Percentiles rank a stretch among this genome's conserved stretches.
Evolutionary conservation across 257 asterid genomes (phyloP).

Genomic region (Rubia yunnanensis): DNA sequence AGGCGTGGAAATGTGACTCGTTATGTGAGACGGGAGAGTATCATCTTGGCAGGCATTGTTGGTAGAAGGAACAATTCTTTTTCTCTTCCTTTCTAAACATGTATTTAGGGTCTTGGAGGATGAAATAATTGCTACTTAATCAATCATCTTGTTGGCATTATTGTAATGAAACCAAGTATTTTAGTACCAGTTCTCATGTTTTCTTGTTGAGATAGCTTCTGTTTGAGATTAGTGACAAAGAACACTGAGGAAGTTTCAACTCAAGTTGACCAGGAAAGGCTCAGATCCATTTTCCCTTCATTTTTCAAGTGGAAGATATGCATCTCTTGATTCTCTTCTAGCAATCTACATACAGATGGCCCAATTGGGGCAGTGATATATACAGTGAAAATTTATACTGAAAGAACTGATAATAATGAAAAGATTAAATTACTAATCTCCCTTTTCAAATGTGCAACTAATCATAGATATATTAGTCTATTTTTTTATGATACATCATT

Average conservation of each 20-base stretch:
- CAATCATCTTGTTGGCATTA: not conserved
- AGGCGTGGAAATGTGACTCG: not conserved
- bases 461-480: too few species aligned
- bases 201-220: not conserved
- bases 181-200: not conserved
- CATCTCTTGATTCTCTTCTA: slow-evolving; percentile 1
- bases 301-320: not conserved
- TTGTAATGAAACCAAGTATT: not conserved
- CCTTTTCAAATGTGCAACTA: too few species aligned
- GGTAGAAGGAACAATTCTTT: too few species aligned
- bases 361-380: too few species aligned
- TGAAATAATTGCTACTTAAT: not conserved
- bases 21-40: not conserved
- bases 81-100: too few species aligned
- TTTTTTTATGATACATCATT: too few species aligned
- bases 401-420: too few species aligned
- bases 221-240: not conserved
- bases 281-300: not conserved
- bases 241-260: too few species aligned
- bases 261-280: not conserved
- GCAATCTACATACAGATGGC: too few species aligned
- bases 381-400: too few species aligned
- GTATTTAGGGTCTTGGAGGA: not conserved
- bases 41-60: not conserved
- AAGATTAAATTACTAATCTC: too few species aligned